Evolutionary conservation across 306 rosid genomes (phyloP).

Genomic region (Medicago arabica): DNA sequence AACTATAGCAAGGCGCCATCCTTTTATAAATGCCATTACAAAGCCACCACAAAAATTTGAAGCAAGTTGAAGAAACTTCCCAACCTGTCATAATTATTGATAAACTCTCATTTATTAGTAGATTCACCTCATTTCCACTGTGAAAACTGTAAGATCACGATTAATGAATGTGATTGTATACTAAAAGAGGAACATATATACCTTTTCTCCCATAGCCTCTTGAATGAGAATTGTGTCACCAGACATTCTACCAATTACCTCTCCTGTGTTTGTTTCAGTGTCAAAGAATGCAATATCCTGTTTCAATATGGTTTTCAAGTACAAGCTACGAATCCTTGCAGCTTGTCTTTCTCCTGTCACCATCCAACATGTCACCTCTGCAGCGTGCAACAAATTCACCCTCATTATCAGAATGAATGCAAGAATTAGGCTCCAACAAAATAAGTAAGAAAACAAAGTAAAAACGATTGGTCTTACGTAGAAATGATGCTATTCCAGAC

Average conservation of each 20-base stretch:
- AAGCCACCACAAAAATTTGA: constrained; percentile 81
- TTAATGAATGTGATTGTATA: not conserved
- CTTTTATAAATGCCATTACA: constrained; percentile 64
- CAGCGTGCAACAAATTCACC: constrained; percentile 17
- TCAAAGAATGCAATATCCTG: constrained; percentile 90
- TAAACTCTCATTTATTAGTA: not conserved
- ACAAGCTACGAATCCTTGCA: constrained; percentile 70
- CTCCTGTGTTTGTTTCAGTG: constrained; percentile 82
- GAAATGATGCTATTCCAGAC: constrained; percentile 63
- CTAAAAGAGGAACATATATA: not conserved
- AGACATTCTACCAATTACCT: constrained; percentile 88
- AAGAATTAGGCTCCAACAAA: not conserved
- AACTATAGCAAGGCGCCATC: constrained; percentile 76
- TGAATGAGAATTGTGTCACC: constrained; percentile 94
- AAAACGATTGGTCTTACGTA: constrained; percentile 65
- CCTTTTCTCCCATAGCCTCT: constrained; percentile 96
- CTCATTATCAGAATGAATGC: not conserved
- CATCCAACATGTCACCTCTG: constrained; percentile 96
- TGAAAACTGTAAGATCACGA: not conserved
- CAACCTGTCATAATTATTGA: constrained; percentile 63
- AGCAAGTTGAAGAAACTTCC: constrained; percentile 74
- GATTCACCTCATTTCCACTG: not conserved
- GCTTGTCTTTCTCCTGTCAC: constrained; percentile 95
- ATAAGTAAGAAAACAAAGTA: not conserved
- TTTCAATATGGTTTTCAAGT: constrained; percentile 75